Conservation (phyloP, 2,329 filamentous ascomycete species). For the Ophiostoma piceae region DNA sequence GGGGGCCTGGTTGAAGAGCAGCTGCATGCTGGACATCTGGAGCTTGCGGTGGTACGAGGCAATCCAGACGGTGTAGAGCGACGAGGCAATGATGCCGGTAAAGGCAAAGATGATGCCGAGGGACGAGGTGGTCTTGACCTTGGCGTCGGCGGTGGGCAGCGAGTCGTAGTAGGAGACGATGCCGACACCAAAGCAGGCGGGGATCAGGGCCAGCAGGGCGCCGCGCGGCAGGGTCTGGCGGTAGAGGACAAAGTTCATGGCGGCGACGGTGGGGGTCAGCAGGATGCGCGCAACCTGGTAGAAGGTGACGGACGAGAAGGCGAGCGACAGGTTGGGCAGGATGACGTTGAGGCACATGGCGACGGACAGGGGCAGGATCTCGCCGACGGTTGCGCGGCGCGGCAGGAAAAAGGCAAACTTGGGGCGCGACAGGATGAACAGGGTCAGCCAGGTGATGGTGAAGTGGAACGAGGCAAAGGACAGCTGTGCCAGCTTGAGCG, state of each 20-base stretch:
- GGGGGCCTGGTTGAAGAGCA: slow-evolving; percentile 63
- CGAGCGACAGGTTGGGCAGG: slow-evolving; percentile 61
- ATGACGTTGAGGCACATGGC: slow-evolving; percentile 67
- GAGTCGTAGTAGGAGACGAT: slow-evolving; percentile 66
- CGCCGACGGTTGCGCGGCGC: slow-evolving; percentile 48
- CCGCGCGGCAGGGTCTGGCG: slow-evolving; percentile 48
- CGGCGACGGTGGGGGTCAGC: slow-evolving; percentile 59
- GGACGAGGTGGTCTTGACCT: slow-evolving; percentile 50
- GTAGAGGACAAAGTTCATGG: slow-evolving; percentile 61
- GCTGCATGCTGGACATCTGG: slow-evolving; percentile 62
- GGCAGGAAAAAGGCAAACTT: slow-evolving; percentile 54
- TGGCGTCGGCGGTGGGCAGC: slow-evolving; percentile 43
- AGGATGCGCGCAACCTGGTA: slow-evolving; percentile 65
- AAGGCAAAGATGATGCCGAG: slow-evolving; percentile 62
- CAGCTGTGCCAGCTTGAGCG: slow-evolving; percentile 57
- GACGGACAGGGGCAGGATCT: slow-evolving; percentile 59
- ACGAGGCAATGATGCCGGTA: slow-evolving; percentile 58
- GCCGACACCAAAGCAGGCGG: slow-evolving; percentile 59
- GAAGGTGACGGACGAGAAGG: slow-evolving; percentile 63
- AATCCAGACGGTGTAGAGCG: slow-evolving; percentile 66
- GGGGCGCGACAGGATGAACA: slow-evolving; percentile 57
- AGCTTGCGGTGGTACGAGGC: slow-evolving; percentile 60
- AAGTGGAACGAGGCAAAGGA: slow-evolving; percentile 66
- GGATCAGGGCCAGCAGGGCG: slow-evolving; percentile 52
- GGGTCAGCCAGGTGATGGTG: slow-evolving; percentile 57